Evolutionary conservation across 2,329 filamentous ascomycete genomes (phyloP).

Genomic region (Peltaster fructicola): DNA sequence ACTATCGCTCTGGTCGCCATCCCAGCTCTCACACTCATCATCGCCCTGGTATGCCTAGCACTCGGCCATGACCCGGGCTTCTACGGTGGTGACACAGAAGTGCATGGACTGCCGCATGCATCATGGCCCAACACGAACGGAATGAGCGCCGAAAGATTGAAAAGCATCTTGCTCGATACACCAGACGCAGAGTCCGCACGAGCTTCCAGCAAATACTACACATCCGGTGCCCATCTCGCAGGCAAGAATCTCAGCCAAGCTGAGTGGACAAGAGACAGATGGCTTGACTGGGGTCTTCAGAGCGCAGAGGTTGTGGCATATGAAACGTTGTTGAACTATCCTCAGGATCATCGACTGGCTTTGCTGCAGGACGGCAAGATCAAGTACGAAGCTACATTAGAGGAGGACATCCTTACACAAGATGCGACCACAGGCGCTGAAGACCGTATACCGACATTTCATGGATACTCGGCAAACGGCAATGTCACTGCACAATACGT

Average conservation of each 20-base stretch:
- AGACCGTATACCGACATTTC: constrained; percentile 72
- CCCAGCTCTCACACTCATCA: constrained; percentile 21
- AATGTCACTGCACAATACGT: constrained; percentile 81
- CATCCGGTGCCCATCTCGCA: constrained; percentile 31
- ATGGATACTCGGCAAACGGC: constrained; percentile 82
- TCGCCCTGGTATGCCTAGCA: constrained; percentile 22
- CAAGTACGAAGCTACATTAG: constrained; percentile 42
- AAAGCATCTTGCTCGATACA: constrained; percentile 35
- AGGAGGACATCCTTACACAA: constrained; percentile 69
- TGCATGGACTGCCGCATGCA: constrained; percentile 16
- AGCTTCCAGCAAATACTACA: constrained; percentile 34
- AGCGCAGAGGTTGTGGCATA: constrained; percentile 29
- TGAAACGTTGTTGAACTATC: constrained; percentile 35
- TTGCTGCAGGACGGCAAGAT: constrained; percentile 22
- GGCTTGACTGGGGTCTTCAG: constrained; percentile 31
- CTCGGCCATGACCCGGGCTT: constrained; percentile 10
- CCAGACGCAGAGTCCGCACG: constrained; percentile 34
- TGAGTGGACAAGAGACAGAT: constrained; percentile 32
- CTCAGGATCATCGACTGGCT: constrained; percentile 28
- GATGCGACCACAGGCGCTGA: constrained; percentile 59
- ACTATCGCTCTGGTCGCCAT: constrained; percentile 34
- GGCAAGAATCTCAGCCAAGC: constrained; percentile 35
- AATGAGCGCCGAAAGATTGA: constrained; percentile 36
- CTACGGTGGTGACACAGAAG: constrained; percentile 4
- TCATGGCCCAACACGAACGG: constrained; percentile 28